Evolutionary conservation across 2,329 filamentous ascomycete species (phyloP), one percentile per base, ranked within the genome.

Genomic region (Diaporthe helianthi): DNA sequence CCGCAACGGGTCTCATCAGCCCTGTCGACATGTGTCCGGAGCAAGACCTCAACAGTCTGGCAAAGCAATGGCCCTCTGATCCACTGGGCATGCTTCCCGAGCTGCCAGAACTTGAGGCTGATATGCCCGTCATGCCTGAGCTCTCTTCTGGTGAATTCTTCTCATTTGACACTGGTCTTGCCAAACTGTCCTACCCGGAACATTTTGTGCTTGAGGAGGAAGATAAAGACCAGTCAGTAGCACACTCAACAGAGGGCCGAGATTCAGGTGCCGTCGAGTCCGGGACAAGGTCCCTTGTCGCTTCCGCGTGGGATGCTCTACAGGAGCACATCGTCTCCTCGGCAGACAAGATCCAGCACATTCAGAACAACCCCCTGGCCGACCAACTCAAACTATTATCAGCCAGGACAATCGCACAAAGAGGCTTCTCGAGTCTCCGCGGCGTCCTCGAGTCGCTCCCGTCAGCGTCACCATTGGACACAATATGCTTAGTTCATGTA

Each of bases 401-500:
- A 3, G 73, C 80, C 3, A 75, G 75, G 49, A 74, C 76, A 0
- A 78, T 88, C 46, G 81, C 81, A 7, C 72, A 76, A 2, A 78
- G 72, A 8, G 86, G 85, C 10, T 77, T 87, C 3, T 73, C 78
- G 22, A 76, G 79, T 7, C 76, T 87, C 24, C 79, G 75, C 9
- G 75, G 74, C 13, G 76, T 85, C 5, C 72, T 86, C 0, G 76
- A 79, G 26, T 83, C 81, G 3, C 73, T 73, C n/a, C 75, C 76
- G 8, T 75, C 78, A 0, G 74, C 76, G 3, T 80, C 81, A 1
- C 78, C 85, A 4, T 73, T 84, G 33, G 79, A 84, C 33, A 79
- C 82, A 2, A 73, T 88, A 1, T 87, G 84, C 73, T 83, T 87
- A 70, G 74, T 86, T 38, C 85, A 88, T 67, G 71, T 87, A 24